Percentiles rank a stretch among this genome's conserved stretches.
These are phyloP conservation scores for Pascua guehoae DNA, from an alignment of 1,284 basidiomycete genomes.

Conservation along the genomic window DNA sequence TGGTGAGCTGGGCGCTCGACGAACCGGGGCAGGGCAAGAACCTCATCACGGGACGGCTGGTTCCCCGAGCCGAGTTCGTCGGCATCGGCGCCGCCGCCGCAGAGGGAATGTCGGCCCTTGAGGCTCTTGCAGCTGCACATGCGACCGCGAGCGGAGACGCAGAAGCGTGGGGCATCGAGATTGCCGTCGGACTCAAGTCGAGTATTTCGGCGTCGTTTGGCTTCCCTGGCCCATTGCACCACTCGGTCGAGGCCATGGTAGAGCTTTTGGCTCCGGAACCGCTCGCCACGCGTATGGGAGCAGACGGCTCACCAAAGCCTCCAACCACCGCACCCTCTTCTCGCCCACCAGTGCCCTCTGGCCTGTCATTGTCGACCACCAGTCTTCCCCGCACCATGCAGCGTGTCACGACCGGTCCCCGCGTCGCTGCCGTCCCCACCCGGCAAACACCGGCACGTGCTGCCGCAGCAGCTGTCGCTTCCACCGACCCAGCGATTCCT, in stretches of 20 bases:
- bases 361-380: neutral
- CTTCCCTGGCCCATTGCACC: constrained; percentile 16
- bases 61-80: constrained; percentile 12
- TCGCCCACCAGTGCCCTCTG: neutral
- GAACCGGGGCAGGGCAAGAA: constrained; percentile 43
- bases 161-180: constrained; percentile 40
- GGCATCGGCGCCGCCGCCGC: neutral
- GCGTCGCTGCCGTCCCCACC: too few relatives aligned
- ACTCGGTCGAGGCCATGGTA: constrained; percentile 7
- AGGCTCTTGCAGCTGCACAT: constrained; percentile 29
- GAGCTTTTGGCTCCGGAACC: too few relatives aligned
- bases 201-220: constrained; percentile 1
- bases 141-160: constrained; percentile 4
- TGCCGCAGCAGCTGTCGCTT: too few relatives aligned
- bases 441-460: too few relatives aligned
- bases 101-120: constrained; percentile 26
- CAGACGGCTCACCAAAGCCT: too few relatives aligned
- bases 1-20: constrained; percentile 39
- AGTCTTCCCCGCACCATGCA: too few relatives aligned
- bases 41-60: constrained; percentile 42
- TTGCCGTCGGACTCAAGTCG: constrained; percentile 36
- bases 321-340: too few relatives aligned
- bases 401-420: too few relatives aligned
- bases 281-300: too few relatives aligned
- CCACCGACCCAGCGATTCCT: too few relatives aligned